These are phyloP conservation scores for Fomes fomentarius DNA, from an alignment of 1,284 basidiomycete species.

Conservation along the genomic window DNA sequence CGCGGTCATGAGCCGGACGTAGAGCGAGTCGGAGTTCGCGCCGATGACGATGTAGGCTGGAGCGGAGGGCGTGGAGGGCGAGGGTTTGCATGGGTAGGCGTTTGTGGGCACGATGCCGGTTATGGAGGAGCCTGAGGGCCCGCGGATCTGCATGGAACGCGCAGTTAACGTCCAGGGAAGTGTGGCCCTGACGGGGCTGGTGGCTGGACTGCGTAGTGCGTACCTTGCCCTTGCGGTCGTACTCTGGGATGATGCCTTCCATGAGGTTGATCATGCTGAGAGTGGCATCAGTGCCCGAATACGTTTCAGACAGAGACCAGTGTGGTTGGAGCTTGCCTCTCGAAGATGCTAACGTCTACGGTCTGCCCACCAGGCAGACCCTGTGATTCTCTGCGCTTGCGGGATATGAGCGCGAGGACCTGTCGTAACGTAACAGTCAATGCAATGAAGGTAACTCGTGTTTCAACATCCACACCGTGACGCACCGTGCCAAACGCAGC, in stretches of 20 bases:
- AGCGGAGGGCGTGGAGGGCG: constrained; percentile 40
- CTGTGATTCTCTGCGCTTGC: constrained; percentile 42
- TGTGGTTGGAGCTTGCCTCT: constrained; percentile 48
- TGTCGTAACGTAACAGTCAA: constrained; percentile 26
- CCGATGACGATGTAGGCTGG: constrained; percentile 69
- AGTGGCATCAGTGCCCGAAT: neutral
- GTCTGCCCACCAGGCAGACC: constrained; percentile 51
- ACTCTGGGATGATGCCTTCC: constrained; percentile 79
- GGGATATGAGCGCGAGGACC: constrained; percentile 73
- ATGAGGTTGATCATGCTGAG: constrained; percentile 71
- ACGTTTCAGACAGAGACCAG: neutral
- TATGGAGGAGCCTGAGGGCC: constrained; percentile 72
- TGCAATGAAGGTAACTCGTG: neutral
- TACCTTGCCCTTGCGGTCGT: constrained; percentile 69
- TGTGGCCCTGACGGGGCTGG: no score
- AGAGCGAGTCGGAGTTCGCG: constrained; percentile 71
- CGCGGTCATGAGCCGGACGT: constrained; percentile 62
- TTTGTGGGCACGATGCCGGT: constrained; percentile 77
- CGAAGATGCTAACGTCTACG: constrained; percentile 76
- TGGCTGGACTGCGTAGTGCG: neutral
- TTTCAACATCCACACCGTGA: constrained; percentile 1
- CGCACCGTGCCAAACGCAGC: constrained; percentile 72
- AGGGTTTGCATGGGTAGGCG: constrained; percentile 65
- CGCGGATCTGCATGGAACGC: no score
- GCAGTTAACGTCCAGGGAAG: no score